Evolutionary conservation across 2,329 filamentous ascomycete species (phyloP), one percentile per base, ranked within the genome.

Genomic region (Zasmidium cellare): DNA sequence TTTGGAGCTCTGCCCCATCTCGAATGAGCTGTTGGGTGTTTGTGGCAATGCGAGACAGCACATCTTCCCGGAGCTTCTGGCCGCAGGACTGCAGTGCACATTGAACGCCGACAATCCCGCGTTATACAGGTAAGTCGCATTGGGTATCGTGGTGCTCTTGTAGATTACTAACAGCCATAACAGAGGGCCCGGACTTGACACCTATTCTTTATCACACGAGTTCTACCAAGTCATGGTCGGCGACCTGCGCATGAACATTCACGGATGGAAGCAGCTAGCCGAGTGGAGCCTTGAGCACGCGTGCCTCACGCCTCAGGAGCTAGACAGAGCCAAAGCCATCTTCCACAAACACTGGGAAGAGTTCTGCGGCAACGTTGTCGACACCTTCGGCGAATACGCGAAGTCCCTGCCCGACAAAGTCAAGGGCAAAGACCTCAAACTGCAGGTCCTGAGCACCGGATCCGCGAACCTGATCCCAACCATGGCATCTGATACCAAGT

Each of bases 211-310:
- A 46, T 87, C 86, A 1, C 87, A 91, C 63, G 89, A 92, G 68
- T 91, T 91, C 69, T 91, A 91, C 70, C 89, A 92, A 69, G 81
- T 87, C 58, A 85, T 91, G 79, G 81, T 89, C 7, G 89, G 88
- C 49, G 85, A 84, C 46, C 77, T 80, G 12, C 80, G 84, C 57
- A 89, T 91, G 81, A 83, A 80, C 18, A 72, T 92, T 0, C 84
- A 84, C 61, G 88, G 88, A 46, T 89, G 88, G 86, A 87, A 87
- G 69, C 87, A 91, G 72, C 74, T 80, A 0, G 77, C 74, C 2
- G 63, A 72, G 31, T 80, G 77, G 78, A 80, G 77, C 54, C 62
- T 80, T 2, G 68, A 78, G 28, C 77, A 79, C 61, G 77, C 75
- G 58, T 79, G 77, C 55, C 65, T 80, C 18, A 46, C 64, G 0